phyloP scores from a whole-genome alignment of 306 rosid species.

The Pueraria montana region DNA sequence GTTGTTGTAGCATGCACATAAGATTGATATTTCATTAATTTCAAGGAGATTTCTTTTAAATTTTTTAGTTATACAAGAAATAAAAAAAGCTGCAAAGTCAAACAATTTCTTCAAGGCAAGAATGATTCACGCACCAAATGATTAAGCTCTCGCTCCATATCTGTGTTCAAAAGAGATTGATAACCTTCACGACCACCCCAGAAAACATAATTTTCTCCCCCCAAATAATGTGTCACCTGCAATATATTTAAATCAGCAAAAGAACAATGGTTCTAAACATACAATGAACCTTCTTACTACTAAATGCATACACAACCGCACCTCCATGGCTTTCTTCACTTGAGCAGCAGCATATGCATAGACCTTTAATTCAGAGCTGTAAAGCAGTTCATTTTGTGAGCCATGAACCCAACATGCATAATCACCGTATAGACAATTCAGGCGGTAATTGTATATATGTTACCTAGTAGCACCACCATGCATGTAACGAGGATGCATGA shows the following conservation, averaged over 20 bases:
- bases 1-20: constrained; percentile 24
- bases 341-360: constrained; percentile 97
- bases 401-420: constrained; percentile 34
- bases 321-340: constrained; percentile 99
- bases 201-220: constrained; percentile 95
- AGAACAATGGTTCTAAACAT: constrained; percentile 18
- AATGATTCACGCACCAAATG: constrained; percentile 70
- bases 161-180: constrained; percentile 92
- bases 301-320: constrained; percentile 44
- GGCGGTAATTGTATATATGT: constrained; percentile 14
- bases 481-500: constrained; percentile 97
- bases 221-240: constrained; percentile 92
- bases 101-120: background rate
- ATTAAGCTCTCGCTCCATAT: constrained; percentile 95
- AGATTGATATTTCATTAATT: constrained; percentile 19
- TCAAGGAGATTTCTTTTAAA: constrained; percentile 30
- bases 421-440: constrained; percentile 15
- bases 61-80: constrained; percentile 9
- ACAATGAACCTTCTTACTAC: background rate
- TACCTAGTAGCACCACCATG: constrained; percentile 99
- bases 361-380: constrained; percentile 85
- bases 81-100: constrained; percentile 9
- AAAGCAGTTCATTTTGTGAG: constrained; percentile 44
- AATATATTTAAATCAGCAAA: constrained; percentile 44
- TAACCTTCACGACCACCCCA: constrained; percentile 99